Percentiles rank a stretch among this genome's conserved stretches.
These are phyloP conservation scores for Trifolium subterraneum DNA, from an alignment of 306 rosid species.

Conservation along the genomic window DNA sequence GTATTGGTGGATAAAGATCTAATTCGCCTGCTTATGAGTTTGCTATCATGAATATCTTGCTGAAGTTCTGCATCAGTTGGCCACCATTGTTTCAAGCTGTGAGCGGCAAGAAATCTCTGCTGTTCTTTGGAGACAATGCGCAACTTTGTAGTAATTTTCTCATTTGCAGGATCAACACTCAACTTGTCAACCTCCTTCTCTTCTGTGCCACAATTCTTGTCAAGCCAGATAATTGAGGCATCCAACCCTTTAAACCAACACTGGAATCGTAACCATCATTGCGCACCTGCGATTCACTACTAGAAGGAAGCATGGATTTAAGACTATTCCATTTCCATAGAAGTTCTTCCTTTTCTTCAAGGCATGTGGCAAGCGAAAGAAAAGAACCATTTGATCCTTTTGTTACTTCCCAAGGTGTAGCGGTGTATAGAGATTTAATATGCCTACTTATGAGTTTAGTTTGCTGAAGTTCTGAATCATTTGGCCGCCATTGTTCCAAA, in stretches of 20 bases:
- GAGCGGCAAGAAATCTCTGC: not conserved
- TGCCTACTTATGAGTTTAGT: slow-evolving; percentile 3
- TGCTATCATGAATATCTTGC: not conserved
- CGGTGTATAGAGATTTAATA: not conserved
- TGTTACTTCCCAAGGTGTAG: not conserved
- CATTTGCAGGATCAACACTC: not conserved
- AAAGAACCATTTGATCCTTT: slow-evolving; percentile 68
- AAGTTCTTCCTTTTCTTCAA: slow-evolving; percentile 61
- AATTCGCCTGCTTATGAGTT: not conserved
- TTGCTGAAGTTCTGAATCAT: not conserved
- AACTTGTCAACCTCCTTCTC: not conserved
- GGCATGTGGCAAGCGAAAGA: slow-evolving; percentile 71
- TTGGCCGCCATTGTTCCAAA: not conserved
- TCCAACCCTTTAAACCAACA: slow-evolving; percentile 58
- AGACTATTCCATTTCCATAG: slow-evolving; percentile 64
- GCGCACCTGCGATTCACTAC: slow-evolving; percentile 45
- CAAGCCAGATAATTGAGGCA: slow-evolving; percentile 47
- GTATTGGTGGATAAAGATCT: not conserved
- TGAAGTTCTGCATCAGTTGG: not conserved
- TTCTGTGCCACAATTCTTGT: slow-evolving; percentile 20
- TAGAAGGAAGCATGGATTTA: slow-evolving; percentile 63
- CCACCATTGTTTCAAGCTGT: not conserved
- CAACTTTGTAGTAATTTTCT: not conserved
- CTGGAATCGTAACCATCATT: slow-evolving; percentile 44
- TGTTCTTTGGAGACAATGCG: not conserved